phyloP scores from a whole-genome alignment of 2,329 filamentous ascomycete genomes.

The Colletotrichum sp. region DNA sequence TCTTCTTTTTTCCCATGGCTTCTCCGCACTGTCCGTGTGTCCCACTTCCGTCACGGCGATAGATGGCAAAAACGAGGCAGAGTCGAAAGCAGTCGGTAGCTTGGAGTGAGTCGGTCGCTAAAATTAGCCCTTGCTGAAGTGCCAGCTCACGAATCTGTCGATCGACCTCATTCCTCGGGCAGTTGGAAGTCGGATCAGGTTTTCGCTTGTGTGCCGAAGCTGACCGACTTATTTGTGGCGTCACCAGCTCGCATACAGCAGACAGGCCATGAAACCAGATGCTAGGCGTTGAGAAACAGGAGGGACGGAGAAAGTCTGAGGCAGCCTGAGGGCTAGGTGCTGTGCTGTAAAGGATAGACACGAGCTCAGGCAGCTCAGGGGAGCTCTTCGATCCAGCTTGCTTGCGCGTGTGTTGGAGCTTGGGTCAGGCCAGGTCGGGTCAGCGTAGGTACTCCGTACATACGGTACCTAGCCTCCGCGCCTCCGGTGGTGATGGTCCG shows the following conservation, averaged over 20 bases:
- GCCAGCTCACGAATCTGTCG: constrained; percentile 20
- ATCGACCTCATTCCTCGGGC: constrained; percentile 17
- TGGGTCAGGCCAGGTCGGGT: not conserved
- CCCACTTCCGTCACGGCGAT: constrained; percentile 12
- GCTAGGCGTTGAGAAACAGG: not conserved
- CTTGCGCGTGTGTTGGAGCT: constrained; percentile 1
- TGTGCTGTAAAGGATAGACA: not conserved
- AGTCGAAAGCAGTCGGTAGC: not conserved
- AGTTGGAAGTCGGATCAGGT: constrained; percentile 12
- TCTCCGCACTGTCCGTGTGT: constrained; percentile 22
- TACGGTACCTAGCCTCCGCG: not conserved
- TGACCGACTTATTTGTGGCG: constrained; percentile 20
- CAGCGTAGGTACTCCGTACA: not conserved
- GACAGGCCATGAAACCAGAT: not conserved
- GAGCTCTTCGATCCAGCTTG: not conserved
- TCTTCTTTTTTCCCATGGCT: constrained; percentile 2
- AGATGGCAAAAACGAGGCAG: constrained; percentile 2
- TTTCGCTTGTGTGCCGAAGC: constrained; percentile 15
- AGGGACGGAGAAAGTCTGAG: not conserved
- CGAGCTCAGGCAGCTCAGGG: not conserved
- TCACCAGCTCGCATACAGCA: constrained; percentile 2
- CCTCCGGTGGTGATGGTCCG: not conserved
- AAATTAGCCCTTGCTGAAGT: constrained; percentile 13
- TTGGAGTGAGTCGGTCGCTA: constrained; percentile 7
- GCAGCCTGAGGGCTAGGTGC: not conserved